phyloP scores from a whole-genome alignment of 768 basidiomycete species.

The Lentinula raphanica region DNA sequence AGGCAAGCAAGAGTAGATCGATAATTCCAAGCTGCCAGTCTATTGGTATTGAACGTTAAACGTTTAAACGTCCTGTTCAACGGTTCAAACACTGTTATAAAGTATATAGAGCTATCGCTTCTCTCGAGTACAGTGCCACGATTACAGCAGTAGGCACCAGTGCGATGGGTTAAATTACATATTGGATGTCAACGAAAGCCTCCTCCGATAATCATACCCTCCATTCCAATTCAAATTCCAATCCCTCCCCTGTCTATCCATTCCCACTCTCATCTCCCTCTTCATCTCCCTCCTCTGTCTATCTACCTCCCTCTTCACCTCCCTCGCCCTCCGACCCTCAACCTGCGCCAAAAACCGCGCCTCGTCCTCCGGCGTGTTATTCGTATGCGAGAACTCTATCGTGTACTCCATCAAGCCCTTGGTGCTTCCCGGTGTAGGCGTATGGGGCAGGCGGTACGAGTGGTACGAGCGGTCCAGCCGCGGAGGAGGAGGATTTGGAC shows the following conservation, averaged over 20 bases:
- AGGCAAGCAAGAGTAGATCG: too few relatives aligned
- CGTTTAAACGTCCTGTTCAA: too few relatives aligned
- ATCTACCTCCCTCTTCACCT: not conserved
- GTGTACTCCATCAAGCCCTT: not conserved
- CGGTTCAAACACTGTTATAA: too few relatives aligned
- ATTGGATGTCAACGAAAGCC: not conserved
- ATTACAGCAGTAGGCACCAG: too few relatives aligned
- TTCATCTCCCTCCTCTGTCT: not conserved
- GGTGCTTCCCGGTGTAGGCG: not conserved
- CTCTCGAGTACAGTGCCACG: too few relatives aligned
- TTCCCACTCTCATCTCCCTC: not conserved
- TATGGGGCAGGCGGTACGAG: too few relatives aligned
- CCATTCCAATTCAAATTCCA: not conserved
- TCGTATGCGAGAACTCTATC: not conserved
- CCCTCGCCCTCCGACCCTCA: not conserved
- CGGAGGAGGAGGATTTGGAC: not conserved
- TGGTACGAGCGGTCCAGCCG: too few relatives aligned
- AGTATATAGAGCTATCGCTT: too few relatives aligned
- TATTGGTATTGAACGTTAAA: too few relatives aligned
- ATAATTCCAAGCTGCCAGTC: too few relatives aligned
- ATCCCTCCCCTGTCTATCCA: not conserved
- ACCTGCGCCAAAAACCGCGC: not conserved
- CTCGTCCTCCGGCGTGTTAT: not conserved
- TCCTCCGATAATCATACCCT: not conserved
- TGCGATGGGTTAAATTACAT: not conserved